Evolutionary conservation across 495 filamentous ascomycete genomes (phyloP), one percentile per base, ranked within the genome.

Genomic region (Usnea hakonensis): DNA sequence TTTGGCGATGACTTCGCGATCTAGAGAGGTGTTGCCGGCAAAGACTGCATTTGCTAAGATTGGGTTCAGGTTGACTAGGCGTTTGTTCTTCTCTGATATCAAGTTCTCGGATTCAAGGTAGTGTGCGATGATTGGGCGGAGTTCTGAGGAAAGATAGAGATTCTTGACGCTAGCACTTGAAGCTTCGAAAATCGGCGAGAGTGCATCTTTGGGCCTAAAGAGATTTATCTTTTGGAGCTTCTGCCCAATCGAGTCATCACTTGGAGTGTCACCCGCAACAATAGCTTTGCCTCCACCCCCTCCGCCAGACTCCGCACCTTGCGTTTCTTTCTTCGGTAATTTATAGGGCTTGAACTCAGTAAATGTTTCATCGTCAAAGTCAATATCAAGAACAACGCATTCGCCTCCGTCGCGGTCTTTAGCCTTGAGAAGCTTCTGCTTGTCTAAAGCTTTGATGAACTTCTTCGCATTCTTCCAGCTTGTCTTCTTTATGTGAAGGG

Each of bases 391-490:
- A 37, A 90, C 81, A 17, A 87, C 78, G 2, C 82, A 83, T 68
- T 90, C 87, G 52, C 83, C 78, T 8, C 86, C 85, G 60, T 78
- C 83, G 41, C 84, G 81, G 36, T 88, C 86, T 68, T 90, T 90
- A 37, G 78, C 80, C 65, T 83, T 87, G 46, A 89, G 70, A 16
- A 88, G 69, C 8, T 76, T 68, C 57, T 83, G 73, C 68, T 88
- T 89, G 68, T 89, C 87, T 11, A 90, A 71, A 37, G 80, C 71
- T 69, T 89, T 90, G 71, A 90, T 83, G 70, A 89, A 89, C 63
- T 89, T 90, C 62, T 84, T 85, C 46, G 85, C 78, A 59, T 83
- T 89, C 72, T 90, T 90, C 81, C 86, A 88, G 70, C 81, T 86
- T 8, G 86, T 86, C 72, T 87, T 90, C 74, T 89, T 90, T 69